Percentiles rank a stretch among this genome's conserved stretches.
phyloP scores from a whole-genome alignment of 371 early-diverging fungal genomes.

The Rhizopus sp. region DNA sequence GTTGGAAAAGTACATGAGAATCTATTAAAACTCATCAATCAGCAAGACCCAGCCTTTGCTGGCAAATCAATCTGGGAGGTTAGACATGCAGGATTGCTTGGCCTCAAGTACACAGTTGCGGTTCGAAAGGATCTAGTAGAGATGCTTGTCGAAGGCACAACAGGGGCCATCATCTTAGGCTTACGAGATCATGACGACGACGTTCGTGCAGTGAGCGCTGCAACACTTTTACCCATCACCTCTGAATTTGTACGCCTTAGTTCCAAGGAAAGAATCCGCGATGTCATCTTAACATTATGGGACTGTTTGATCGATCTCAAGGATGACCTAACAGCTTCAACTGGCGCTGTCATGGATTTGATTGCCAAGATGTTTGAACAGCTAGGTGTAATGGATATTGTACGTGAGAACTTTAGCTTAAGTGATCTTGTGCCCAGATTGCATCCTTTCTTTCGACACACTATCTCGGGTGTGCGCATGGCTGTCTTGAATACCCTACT shows the following conservation, averaged over 20 bases:
- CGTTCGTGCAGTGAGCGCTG: slow-evolving; percentile 90
- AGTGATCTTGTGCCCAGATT: slow-evolving; percentile 79
- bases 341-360: slow-evolving; percentile 92
- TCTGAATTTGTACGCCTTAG: slow-evolving; percentile 73
- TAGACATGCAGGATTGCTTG: slow-evolving; percentile 91
- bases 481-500: slow-evolving; percentile 83
- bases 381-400: slow-evolving; percentile 61
- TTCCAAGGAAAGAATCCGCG: slow-evolving; percentile 60
- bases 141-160: slow-evolving; percentile 63
- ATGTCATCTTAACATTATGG: slow-evolving; percentile 83
- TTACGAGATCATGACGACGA: slow-evolving; percentile 89
- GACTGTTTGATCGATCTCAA: slow-evolving; percentile 78
- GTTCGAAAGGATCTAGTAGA: slow-evolving; percentile 86
- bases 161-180: slow-evolving; percentile 58
- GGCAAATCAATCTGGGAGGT: slow-evolving; percentile 84
- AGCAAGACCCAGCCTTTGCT: slow-evolving; percentile 51
- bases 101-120: slow-evolving; percentile 94
- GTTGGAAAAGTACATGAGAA: slow-evolving; percentile 59
- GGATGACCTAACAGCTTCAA: slow-evolving; percentile 93
- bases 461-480: slow-evolving; percentile 82
- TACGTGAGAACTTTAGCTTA: slow-evolving; percentile 56
- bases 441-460: slow-evolving; percentile 93
- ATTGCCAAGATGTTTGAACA: slow-evolving; percentile 81
- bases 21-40: slow-evolving; percentile 62
- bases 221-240: slow-evolving; percentile 87